Percentiles rank a stretch among this genome's conserved stretches.
Evolutionary conservation across 345 rosid species (phyloP).

Genomic region (Eucalyptus dawsonii): DNA sequence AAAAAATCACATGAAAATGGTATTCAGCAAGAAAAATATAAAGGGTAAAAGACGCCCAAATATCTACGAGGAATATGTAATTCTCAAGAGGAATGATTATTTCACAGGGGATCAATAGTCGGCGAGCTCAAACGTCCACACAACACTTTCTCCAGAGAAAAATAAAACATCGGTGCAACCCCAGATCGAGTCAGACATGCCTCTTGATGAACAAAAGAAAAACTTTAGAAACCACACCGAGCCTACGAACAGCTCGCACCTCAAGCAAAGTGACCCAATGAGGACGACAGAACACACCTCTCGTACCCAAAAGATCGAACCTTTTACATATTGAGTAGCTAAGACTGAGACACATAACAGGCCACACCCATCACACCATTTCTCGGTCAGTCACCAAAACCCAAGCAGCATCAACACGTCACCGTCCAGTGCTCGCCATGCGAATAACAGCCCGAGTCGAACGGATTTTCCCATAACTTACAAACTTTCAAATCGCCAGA

Average conservation of each 20-base stretch:
- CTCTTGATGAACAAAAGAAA: neutral
- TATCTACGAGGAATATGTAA: neutral
- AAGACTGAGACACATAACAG: neutral
- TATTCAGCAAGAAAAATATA: neutral
- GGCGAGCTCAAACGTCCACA: neutral
- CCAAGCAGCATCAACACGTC: neutral
- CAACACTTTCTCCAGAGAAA: neutral
- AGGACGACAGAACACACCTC: neutral
- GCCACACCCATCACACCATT: neutral
- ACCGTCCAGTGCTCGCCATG: neutral
- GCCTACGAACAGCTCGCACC: neutral
- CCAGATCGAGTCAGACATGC: neutral
- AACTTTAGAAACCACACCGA: neutral
- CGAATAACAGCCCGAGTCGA: neutral
- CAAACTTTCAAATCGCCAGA: neutral
- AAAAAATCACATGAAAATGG: neutral
- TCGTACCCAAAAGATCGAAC: neutral
- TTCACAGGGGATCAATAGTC: neutral
- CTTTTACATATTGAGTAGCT: neutral
- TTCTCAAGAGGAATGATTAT: neutral
- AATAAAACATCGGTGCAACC: neutral
- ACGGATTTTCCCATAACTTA: neutral
- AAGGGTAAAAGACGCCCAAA: neutral
- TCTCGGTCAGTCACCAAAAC: neutral
- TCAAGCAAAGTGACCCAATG: neutral